Percentiles rank a stretch among this genome's conserved stretches.
Conservation (phyloP, 2,329 filamentous ascomycete species). For the Stemphylium vesicarium region DNA sequence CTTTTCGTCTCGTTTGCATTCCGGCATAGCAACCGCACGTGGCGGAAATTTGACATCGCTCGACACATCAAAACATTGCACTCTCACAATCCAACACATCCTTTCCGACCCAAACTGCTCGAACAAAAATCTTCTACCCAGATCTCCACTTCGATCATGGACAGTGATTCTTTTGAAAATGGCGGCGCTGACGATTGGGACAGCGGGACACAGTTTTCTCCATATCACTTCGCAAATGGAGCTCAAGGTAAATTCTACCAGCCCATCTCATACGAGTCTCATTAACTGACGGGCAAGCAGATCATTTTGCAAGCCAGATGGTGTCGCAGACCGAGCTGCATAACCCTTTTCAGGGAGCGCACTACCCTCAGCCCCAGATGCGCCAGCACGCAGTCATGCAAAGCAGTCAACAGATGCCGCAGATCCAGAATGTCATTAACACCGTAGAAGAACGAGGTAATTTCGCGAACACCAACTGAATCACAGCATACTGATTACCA, state of each 20-base stretch:
- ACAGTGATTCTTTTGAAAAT: background rate
- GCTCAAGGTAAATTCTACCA: constrained; percentile 2
- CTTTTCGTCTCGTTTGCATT: constrained; percentile 19
- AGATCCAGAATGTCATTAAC: background rate
- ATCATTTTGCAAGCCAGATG: background rate
- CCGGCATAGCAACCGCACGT: constrained; percentile 16
- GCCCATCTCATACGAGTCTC: background rate
- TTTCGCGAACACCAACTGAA: background rate
- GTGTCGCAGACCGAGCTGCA: background rate
- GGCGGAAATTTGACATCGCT: constrained; percentile 4
- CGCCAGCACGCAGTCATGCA: background rate
- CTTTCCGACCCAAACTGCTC: background rate
- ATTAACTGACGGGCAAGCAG: constrained; percentile 4
- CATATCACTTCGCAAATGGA: background rate
- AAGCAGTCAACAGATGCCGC: background rate
- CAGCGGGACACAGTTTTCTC: background rate
- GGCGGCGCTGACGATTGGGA: background rate
- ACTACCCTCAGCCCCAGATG: background rate
- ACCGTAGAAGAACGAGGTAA: background rate
- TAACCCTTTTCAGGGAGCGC: background rate
- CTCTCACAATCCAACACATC: constrained; percentile 1
- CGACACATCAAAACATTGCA: constrained; percentile 4
- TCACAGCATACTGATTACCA: constrained; percentile 2
- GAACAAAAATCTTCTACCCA: too few species aligned
- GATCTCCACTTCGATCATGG: background rate